These are phyloP conservation scores for Rhynchosporium secalis DNA, from an alignment of 2,329 filamentous ascomycete genomes.

Conservation along the genomic window DNA sequence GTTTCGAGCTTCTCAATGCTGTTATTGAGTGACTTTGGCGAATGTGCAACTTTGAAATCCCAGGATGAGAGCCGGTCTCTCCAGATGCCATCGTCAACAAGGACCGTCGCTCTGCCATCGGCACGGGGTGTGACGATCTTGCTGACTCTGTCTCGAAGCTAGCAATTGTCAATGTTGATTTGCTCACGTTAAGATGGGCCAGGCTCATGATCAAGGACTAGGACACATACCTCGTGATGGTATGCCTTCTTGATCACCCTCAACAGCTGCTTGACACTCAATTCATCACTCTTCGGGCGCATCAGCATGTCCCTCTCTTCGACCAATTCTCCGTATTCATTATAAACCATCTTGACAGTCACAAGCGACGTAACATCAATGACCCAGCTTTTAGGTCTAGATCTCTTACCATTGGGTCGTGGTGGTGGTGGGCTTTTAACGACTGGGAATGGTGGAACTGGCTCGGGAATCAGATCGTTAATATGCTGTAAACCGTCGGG, in stretches of 20 bases:
- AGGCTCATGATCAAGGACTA: neutral
- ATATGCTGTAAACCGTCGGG: constrained; percentile 13
- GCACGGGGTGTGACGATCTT: constrained; percentile 29
- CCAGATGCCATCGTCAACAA: constrained; percentile 22
- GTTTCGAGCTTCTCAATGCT: neutral
- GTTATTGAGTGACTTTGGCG: neutral
- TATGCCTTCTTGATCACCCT: constrained; percentile 35
- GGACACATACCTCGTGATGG: constrained; percentile 33
- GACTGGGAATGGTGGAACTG: neutral
- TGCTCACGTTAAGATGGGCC: neutral
- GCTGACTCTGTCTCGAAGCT: constrained; percentile 31
- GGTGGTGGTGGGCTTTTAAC: neutral
- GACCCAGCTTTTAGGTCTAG: neutral
- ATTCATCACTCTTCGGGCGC: constrained; percentile 21
- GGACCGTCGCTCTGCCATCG: constrained; percentile 21
- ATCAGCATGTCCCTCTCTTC: constrained; percentile 20
- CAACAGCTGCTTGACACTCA: constrained; percentile 31
- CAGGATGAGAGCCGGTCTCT: constrained; percentile 29
- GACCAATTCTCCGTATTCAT: constrained; percentile 38
- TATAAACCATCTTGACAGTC: constrained; percentile 33
- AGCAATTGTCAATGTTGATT: neutral
- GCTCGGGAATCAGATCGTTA: neutral
- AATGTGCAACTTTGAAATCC: constrained; percentile 28
- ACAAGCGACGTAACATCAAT: constrained; percentile 8
- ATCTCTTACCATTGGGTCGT: neutral